Evolutionary conservation across 2,329 filamentous ascomycete genomes (phyloP), one percentile per base, ranked within the genome.

Genomic region (Myriosclerotinia scirpicola): DNA sequence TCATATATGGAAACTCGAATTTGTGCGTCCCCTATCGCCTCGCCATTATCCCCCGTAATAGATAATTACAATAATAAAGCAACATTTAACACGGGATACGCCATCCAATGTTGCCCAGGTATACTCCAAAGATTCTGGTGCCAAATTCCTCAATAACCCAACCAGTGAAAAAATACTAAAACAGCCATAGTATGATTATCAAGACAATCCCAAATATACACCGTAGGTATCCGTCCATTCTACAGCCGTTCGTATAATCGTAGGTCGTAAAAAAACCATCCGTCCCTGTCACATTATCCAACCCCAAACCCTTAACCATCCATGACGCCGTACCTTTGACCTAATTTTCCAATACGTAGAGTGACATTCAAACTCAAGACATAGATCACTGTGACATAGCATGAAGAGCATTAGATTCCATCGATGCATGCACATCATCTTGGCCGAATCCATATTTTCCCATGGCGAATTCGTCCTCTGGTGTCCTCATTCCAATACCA

Each of bases 401-500:
- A 42, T 70, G 72, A 40, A 73, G 46, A 30, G 65, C 64, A 64
- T 67, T 69, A 34, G 70, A 52, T 56, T 65, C 69, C 53, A 72
- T 70, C 34, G 71, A 64, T 55, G 67, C 46, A 64, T 74, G 72
- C 20, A 69, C 40, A 48, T 71, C 69, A 54, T 68, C 69, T 53
- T 70, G 73, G 22, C 48, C 63, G 67, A 82, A 83, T 12, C 80
- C 79, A 73, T 83, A 88, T 73, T 88, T 88, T 63, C 85, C 84
- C 75, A 86, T 82, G 1, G 83, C 80, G 56, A 86, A 87, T 36
- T 89, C 87, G 65, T 89, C 87, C 64, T 89, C 87, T 0, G 87
- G 86, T 5, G 86, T 88, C 61, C 86, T 80, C 72, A 92, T 88
- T 40, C 88, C 88, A 68, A 92, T 92, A 1, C 89, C 90, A 73